Evolutionary conservation across 2,329 filamentous ascomycete genomes (phyloP), one percentile per base, ranked within the genome.

Genomic region (Botrytis fragariae): DNA sequence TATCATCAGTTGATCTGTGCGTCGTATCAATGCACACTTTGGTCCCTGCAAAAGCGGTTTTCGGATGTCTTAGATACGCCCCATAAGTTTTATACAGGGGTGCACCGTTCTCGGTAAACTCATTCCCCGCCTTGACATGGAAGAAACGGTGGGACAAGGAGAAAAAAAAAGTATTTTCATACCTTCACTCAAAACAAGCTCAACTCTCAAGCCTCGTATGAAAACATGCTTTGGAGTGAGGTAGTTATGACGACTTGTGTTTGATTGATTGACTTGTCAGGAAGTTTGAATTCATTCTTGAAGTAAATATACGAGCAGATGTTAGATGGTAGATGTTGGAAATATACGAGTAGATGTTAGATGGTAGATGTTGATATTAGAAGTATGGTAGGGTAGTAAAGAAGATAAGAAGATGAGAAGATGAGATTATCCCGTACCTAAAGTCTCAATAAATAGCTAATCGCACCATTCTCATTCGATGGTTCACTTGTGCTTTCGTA

Each of bases 151-250:
- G 42, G 42, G 51, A 57, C n/a, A 42, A 9, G 42, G 42, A 64
- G 42, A 64, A 20, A 18, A 18, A 37, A 22, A 67, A 29, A 42
- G 32, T 51, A 37, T 51, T 51, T 65, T 67, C 20, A 22, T 18
- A 37, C 32, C 44, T 51, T 67, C 32, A 67, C 32, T 67, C 64
- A 51, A 67, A 67, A 67, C 64, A 67, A 54, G 4, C 22, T 67
- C 35, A 39, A 67, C 18, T 54, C 32, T 39, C 16, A 37, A 25
- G 37, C 45, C 64, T 67, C 45, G n/a, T 29, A 29, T 39, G 64
- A 67, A 54, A 67, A 54, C 64, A 54, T 67, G 32, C 45, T 39
- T 45, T 39, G 12, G 32, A 54, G 35, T 54, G 32, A 51, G 25
- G 54, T 51, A 20, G 20, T 39, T 39, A 67, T 39, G 45, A 39